Percentiles rank a stretch among this genome's conserved stretches.
These are phyloP conservation scores for Kwoniella bestiolae DNA, from an alignment of 768 basidiomycete genomes.

Conservation along the genomic window DNA sequence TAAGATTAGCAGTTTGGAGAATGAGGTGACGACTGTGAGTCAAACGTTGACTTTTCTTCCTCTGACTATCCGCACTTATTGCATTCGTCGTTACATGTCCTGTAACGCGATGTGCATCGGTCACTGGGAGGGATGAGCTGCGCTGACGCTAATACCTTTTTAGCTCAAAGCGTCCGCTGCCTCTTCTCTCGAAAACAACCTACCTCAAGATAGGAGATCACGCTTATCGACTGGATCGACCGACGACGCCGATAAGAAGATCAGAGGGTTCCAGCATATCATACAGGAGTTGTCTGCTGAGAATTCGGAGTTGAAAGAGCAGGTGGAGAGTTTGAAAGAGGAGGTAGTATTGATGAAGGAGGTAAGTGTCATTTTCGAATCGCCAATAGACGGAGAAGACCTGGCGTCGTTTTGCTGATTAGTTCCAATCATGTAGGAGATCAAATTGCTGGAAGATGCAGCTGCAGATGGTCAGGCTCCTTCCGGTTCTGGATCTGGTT, in stretches of 20 bases:
- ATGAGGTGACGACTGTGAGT: conserved; percentile 36
- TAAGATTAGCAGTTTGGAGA: conserved; percentile 39
- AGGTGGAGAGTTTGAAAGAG: conserved; percentile 71
- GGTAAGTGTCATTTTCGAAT: too few species aligned
- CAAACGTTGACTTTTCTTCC: too few species aligned
- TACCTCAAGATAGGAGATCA: conserved; percentile 21
- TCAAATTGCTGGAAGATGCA: conserved; percentile 75
- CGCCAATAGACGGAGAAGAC: too few species aligned
- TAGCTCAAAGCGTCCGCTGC: conserved; percentile 23
- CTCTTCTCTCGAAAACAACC: conserved; percentile 3
- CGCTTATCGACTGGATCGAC: conserved; percentile 40
- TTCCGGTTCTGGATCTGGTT: neutral
- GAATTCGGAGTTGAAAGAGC: conserved; percentile 66
- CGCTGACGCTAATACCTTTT: neutral
- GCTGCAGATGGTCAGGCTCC: conserved; percentile 19
- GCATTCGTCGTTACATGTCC: too few species aligned
- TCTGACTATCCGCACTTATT: too few species aligned
- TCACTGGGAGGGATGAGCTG: too few species aligned
- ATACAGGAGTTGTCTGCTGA: conserved; percentile 87
- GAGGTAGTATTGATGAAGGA: conserved; percentile 78
- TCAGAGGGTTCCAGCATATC: conserved; percentile 65
- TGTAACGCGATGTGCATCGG: too few species aligned
- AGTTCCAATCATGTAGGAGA: conserved; percentile 62
- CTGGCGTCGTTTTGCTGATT: conserved; percentile 2
- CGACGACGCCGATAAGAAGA: conserved; percentile 43